These are phyloP conservation scores for Pezicula radicicola DNA, from an alignment of 2,329 filamentous ascomycete genomes.

Conservation along the genomic window DNA sequence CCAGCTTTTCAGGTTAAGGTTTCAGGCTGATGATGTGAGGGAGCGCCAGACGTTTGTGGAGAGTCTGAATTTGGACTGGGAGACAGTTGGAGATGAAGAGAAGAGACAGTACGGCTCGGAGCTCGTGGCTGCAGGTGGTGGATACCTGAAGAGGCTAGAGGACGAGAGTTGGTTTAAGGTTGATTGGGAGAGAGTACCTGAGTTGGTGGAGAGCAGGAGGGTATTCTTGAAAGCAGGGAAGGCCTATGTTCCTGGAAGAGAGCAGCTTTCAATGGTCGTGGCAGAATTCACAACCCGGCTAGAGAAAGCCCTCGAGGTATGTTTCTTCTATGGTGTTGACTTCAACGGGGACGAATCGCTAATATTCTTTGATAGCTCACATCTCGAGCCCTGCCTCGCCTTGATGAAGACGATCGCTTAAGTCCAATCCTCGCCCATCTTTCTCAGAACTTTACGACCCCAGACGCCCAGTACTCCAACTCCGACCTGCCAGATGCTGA, in stretches of 20 bases:
- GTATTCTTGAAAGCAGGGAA: constrained; percentile 79
- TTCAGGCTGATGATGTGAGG: constrained; percentile 69
- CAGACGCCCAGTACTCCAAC: constrained; percentile 76
- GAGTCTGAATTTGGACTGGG: constrained; percentile 78
- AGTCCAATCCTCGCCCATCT: constrained; percentile 74
- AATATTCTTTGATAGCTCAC: constrained; percentile 57
- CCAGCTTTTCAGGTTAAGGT: constrained; percentile 81
- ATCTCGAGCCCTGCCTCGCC: constrained; percentile 81
- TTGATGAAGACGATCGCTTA: constrained; percentile 95
- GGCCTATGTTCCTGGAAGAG: constrained; percentile 84
- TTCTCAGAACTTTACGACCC: constrained; percentile 93
- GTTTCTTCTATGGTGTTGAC: constrained; percentile 13
- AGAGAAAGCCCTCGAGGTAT: constrained; percentile 79
- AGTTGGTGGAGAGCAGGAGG: constrained; percentile 76
- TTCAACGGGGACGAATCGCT: constrained; percentile 8
- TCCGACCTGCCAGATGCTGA: constrained; percentile 66
- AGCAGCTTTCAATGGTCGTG: constrained; percentile 86
- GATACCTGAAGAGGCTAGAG: constrained; percentile 48
- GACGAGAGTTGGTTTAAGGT: constrained; percentile 95
- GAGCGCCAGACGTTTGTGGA: constrained; percentile 78
- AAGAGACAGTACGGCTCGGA: constrained; percentile 42
- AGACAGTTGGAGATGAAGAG: constrained; percentile 77
- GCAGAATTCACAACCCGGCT: constrained; percentile 79
- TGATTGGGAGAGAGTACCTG: constrained; percentile 90
- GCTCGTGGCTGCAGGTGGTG: constrained; percentile 29